Conservation (phyloP, 2,329 filamentous ascomycete species). For the Aureobasidium sp. region DNA sequence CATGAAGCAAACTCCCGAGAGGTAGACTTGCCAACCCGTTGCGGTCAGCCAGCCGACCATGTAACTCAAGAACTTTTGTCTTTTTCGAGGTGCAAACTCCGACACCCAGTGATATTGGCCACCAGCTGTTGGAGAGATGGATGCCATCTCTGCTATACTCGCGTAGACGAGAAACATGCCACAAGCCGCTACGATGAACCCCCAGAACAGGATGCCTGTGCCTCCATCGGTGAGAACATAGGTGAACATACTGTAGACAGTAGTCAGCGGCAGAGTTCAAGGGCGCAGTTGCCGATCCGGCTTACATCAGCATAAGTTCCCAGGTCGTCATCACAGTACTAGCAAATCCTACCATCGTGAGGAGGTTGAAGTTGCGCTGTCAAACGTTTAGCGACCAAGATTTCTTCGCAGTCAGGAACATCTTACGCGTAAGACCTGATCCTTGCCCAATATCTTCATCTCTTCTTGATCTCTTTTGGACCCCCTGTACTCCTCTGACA, state of each 20-base stretch:
- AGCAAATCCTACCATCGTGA: slow-evolving; percentile 23
- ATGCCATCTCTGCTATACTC: slow-evolving; percentile 17
- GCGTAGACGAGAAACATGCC: slow-evolving; percentile 17
- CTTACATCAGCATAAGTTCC: slow-evolving; percentile 19
- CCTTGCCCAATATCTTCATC: no score
- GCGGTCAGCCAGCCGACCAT: slow-evolving; percentile 23
- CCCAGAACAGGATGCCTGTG: slow-evolving; percentile 18
- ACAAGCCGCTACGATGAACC: slow-evolving; percentile 14
- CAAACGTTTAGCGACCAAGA: neutral
- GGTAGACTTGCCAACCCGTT: slow-evolving; percentile 35
- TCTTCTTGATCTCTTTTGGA: no score
- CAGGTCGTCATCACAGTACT: slow-evolving; percentile 23
- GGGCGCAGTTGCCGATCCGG: neutral
- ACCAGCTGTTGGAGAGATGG: slow-evolving; percentile 12
- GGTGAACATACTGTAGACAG: no score
- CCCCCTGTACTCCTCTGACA: no score
- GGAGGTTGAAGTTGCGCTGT: slow-evolving; percentile 23
- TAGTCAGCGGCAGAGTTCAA: neutral
- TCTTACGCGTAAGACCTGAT: no score
- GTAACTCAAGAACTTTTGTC: slow-evolving; percentile 20
- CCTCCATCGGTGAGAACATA: slow-evolving; percentile 17
- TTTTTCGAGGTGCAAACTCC: slow-evolving; percentile 20
- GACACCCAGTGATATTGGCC: slow-evolving; percentile 21
- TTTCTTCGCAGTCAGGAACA: neutral
- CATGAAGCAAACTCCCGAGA: slow-evolving; percentile 36